Base-by-base conservation (phyloP, 345 rosid genomes). In the Corchorus olitorius region DNA sequence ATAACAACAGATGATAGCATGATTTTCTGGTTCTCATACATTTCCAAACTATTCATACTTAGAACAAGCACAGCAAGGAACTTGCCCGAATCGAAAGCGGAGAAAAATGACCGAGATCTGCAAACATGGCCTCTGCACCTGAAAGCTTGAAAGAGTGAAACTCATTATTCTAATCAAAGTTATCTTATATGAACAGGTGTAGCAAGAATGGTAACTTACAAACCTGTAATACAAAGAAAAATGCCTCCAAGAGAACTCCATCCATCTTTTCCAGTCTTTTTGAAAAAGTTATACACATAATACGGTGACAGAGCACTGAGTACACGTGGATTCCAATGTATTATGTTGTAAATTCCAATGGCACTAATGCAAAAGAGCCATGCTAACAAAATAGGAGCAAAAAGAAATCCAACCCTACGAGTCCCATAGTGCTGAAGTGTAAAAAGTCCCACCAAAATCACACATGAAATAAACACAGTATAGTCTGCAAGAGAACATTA, bases 351-450 rank as follows among this genome's bases (percentile, higher is more conserved):
- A 41, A 85, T 59, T 15, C 87, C 88, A 74, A 87, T 72, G 27
- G 72, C 60, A 6, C 80, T 81, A 41, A 87, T 80, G 77, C 90
- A 87, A 54, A 87, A 70, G 71, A 85, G 84, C 90, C 90, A 87
- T 53, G 84, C 79, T 48, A 77, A 46, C 77, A 83, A 54, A 49
- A 87, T 65, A 1, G 90, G 88, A 37, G 90, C 90, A 55, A 87
- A 87, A 64, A 87, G 58, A 76, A 85, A 85, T 37, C 83, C 87
- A 68, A 87, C 87, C 56, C 79, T 80, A 43, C 78, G 81, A 49
- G 88, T 85, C 39, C 88, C 90, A 19, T 77, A 76, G 33, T 85
- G 87, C 75, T 85, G 88, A 35, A 87, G 88, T 20, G 83, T 66
- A 39, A 85, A 87, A 17, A 85, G 84, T 55, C 79, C 83, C 75